A percentile compares a stretch with the other conserved stretches of the same genome.
These are phyloP conservation scores for Termitomyces bulborhizus DNA, from an alignment of 768 basidiomycete genomes.

Conservation along the genomic window DNA sequence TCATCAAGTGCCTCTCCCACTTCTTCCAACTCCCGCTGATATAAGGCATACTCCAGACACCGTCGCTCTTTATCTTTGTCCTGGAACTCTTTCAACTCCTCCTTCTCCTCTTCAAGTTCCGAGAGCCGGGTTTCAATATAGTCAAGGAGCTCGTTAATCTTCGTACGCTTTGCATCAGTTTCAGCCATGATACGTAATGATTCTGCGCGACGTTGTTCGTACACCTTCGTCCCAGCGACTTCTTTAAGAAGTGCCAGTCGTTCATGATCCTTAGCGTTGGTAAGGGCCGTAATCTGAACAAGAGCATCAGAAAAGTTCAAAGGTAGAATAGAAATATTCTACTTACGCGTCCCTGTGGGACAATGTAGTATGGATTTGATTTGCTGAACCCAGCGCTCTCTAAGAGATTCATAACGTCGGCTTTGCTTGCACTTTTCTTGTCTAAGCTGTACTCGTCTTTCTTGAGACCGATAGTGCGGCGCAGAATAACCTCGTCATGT, in stretches of 20 bases:
- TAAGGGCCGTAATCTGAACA: constrained; percentile 84
- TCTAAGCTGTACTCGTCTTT: constrained; percentile 99
- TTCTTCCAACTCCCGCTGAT: constrained; percentile 87
- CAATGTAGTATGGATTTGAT: constrained; percentile 99
- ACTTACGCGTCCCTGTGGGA: constrained; percentile 92
- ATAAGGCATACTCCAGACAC: constrained; percentile 91
- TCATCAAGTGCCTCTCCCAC: constrained; percentile 81
- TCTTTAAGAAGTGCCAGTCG: constrained; percentile 93
- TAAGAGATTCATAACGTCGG: constrained; percentile 95
- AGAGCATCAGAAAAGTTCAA: constrained; percentile 3
- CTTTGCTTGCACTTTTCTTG: constrained; percentile 91
- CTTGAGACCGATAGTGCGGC: constrained; percentile 94
- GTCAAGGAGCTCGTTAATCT: constrained; percentile 84
- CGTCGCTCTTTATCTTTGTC: constrained; percentile 92
- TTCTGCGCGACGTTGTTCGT: constrained; percentile 90
- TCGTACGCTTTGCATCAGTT: constrained; percentile 86
- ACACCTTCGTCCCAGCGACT: constrained; percentile 96
- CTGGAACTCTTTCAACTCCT: constrained; percentile 95
- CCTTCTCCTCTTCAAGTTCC: constrained; percentile 97
- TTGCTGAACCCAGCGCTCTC: constrained; percentile 97
- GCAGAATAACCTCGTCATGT: constrained; percentile 78
- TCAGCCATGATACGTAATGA: constrained; percentile 96
- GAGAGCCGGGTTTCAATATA: constrained; percentile 86
- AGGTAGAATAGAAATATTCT: neutral
- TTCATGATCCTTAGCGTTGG: constrained; percentile 95